phyloP scores from a whole-genome alignment of 345 rosid species.

The Syzygium grande region DNA sequence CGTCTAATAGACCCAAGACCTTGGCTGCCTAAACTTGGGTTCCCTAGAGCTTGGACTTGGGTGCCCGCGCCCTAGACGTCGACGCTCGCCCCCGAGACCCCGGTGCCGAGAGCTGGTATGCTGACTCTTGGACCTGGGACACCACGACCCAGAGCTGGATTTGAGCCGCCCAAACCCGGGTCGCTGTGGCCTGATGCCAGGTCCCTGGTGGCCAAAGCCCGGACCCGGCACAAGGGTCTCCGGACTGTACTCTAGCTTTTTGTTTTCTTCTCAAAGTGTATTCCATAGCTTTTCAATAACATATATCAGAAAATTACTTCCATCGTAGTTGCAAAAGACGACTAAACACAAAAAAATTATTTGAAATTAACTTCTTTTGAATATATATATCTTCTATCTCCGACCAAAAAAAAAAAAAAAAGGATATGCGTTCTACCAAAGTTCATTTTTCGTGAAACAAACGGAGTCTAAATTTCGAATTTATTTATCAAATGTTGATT shows the following conservation, averaged over 20 bases:
- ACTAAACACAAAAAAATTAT: not conserved
- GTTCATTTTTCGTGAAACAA: too few relatives aligned
- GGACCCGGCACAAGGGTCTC: not conserved
- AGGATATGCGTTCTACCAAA: not conserved
- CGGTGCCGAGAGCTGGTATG: too few relatives aligned
- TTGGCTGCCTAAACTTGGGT: not conserved
- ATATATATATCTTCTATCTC: not conserved
- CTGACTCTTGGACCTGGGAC: too few relatives aligned
- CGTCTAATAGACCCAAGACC: not conserved
- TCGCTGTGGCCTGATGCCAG: too few relatives aligned
- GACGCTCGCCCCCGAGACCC: too few relatives aligned
- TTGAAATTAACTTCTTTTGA: not conserved
- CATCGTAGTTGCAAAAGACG: not conserved
- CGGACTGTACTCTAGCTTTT: not conserved
- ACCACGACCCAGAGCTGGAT: too few relatives aligned
- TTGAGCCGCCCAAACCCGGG: too few relatives aligned
- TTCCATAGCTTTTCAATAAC: not conserved
- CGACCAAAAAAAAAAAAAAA: too few relatives aligned
- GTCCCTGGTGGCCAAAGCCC: too few relatives aligned
- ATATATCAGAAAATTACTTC: not conserved
- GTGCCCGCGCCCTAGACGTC: not conserved
- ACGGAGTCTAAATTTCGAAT: not conserved
- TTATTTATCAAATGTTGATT: too few relatives aligned
- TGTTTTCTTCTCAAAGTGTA: not conserved
- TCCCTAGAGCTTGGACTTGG: fast-evolving